These are phyloP conservation scores for Sanghuangporus sanghuang DNA, from an alignment of 1,284 basidiomycete genomes.

Conservation along the genomic window DNA sequence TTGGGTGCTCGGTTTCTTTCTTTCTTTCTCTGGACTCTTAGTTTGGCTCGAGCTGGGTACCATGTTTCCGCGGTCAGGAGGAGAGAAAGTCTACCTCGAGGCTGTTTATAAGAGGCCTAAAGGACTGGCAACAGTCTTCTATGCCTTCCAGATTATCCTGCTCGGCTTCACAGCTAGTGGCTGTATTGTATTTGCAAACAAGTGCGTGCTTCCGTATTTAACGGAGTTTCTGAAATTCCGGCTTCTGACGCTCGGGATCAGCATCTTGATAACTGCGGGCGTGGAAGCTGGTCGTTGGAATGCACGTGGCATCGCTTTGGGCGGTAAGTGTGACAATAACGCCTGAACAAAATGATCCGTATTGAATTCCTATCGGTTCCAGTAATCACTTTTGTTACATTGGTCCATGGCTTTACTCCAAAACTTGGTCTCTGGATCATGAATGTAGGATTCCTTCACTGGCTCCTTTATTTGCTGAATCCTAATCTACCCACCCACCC, in stretches of 20 bases:
- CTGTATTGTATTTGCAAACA: slow-evolving; percentile 47
- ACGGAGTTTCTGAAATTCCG: not conserved
- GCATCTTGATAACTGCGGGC: slow-evolving; percentile 45
- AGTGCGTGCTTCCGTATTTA: slow-evolving; percentile 27
- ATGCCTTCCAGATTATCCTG: slow-evolving; percentile 43
- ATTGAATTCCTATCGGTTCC: not conserved
- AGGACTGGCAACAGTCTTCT: slow-evolving; percentile 43
- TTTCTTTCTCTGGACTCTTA: slow-evolving; percentile 48
- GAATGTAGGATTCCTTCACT: slow-evolving; percentile 32
- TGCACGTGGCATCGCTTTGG: slow-evolving; percentile 52
- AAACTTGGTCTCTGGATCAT: slow-evolving; percentile 41
- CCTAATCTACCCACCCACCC: not conserved
- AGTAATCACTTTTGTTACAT: slow-evolving; percentile 41
- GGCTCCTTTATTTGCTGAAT: too few species aligned
- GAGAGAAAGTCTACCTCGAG: slow-evolving; percentile 53
- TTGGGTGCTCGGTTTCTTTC: slow-evolving; percentile 50
- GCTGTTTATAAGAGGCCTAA: slow-evolving; percentile 41
- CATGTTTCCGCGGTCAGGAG: slow-evolving; percentile 49
- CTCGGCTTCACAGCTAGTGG: slow-evolving; percentile 50
- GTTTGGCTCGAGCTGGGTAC: slow-evolving; percentile 55
- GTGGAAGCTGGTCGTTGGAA: slow-evolving; percentile 40
- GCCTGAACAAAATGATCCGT: not conserved
- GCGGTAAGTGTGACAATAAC: slow-evolving; percentile 30
- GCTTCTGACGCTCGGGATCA: slow-evolving; percentile 21
- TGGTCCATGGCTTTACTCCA: slow-evolving; percentile 43